Evolutionary conservation across 2,329 filamentous ascomycete species (phyloP).

Genomic region (Fusarium tricinctum): DNA sequence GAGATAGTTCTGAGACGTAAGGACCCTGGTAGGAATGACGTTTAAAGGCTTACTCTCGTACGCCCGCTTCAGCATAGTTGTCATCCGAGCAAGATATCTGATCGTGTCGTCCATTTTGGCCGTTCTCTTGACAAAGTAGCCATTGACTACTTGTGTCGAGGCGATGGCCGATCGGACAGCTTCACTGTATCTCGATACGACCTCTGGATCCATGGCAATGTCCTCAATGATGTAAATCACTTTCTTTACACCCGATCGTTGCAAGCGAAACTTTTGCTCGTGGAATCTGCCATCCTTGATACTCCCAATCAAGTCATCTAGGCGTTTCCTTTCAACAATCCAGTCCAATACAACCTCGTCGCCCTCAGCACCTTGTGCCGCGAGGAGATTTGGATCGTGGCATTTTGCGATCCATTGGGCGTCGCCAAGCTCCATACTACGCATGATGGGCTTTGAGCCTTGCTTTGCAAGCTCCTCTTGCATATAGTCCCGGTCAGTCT

Average conservation of each 20-base stretch:
- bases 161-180: conserved; percentile 80
- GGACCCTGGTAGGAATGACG: conserved; percentile 75
- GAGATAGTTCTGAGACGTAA: conserved; percentile 76
- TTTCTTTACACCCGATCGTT: conserved; percentile 79
- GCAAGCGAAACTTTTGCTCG: conserved; percentile 86
- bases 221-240: conserved; percentile 86
- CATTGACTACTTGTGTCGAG: conserved; percentile 82
- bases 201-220: conserved; percentile 70
- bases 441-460: conserved; percentile 75
- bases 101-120: conserved; percentile 83
- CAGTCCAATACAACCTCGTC: conserved; percentile 82
- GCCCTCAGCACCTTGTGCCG: conserved; percentile 70
- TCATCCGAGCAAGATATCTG: conserved; percentile 80
- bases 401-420: conserved; percentile 84
- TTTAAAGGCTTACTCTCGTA: conserved; percentile 72
- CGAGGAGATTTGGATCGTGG: conserved; percentile 69
- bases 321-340: conserved; percentile 84
- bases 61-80: conserved; percentile 72
- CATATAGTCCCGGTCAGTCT: conserved; percentile 82
- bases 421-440: conserved; percentile 79
- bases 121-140: conserved; percentile 84
- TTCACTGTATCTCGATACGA: conserved; percentile 72
- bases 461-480: conserved; percentile 77
- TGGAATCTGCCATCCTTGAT: conserved; percentile 87
- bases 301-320: conserved; percentile 83